A percentile compares a stretch with the other conserved stretches of the same genome.
phyloP scores from a whole-genome alignment of 176 grass and related monocot genomes.

The Ensete glaucum region DNA sequence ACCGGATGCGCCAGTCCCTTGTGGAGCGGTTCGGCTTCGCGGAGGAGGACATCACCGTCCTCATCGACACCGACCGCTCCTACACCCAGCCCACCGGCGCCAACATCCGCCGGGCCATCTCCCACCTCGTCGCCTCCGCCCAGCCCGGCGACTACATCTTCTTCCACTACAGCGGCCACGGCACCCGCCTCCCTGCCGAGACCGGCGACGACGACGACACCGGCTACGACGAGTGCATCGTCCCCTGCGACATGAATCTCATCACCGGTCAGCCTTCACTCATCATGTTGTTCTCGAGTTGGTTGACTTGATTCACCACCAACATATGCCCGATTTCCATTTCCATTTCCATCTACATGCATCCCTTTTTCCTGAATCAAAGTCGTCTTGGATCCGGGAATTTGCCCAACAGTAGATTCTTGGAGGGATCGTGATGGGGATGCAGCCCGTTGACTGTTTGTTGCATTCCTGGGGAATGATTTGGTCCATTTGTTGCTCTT shows the following conservation, averaged over 20 bases:
- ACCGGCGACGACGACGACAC: conserved; percentile 83
- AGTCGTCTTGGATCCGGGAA: too few relatives aligned
- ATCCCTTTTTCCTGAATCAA: too few relatives aligned
- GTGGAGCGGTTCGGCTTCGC: conserved; percentile 69
- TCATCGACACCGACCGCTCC: conserved; percentile 57
- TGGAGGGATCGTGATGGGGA: not conserved
- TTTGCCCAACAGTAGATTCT: not conserved
- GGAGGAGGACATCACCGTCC: conserved; percentile 52
- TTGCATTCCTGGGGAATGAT: too few relatives aligned
- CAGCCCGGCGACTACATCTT: conserved; percentile 62
- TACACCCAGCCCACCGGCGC: conserved; percentile 63
- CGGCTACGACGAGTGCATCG: conserved; percentile 96
- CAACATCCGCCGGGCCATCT: conserved; percentile 60
- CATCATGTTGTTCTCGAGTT: not conserved
- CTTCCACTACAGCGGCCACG: conserved; percentile 96
- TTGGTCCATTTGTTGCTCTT: conserved; percentile 10
- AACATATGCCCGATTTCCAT: too few relatives aligned
- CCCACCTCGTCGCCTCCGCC: conserved; percentile 40
- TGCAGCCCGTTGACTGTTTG: not conserved
- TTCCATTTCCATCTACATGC: too few relatives aligned
- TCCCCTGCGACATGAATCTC: conserved; percentile 96
- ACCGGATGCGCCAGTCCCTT: conserved; percentile 67
- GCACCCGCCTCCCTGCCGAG: conserved; percentile 82
- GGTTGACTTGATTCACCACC: not conserved
- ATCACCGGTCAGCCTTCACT: conserved; percentile 49